These are phyloP conservation scores for Kregervanrija pseudodelftensis DNA, from an alignment of 805 yeast genomes.

Conservation along the genomic window DNA sequence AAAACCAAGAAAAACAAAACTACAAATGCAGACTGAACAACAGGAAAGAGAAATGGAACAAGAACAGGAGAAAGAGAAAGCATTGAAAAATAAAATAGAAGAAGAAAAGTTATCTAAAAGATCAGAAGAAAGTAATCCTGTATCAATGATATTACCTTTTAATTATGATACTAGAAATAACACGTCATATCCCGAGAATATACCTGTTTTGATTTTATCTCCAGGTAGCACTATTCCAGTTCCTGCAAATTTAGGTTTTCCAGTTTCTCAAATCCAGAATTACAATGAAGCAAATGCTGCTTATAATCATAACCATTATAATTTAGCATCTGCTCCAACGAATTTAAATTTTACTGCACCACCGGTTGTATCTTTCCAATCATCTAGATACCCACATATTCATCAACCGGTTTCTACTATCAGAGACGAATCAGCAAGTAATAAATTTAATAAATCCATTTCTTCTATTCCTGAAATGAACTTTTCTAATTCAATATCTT, in stretches of 20 bases:
- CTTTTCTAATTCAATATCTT: conserved; percentile 5
- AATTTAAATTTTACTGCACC: too few relatives aligned
- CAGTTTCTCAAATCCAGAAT: not conserved
- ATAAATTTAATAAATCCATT: too few relatives aligned
- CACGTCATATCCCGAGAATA: conserved; percentile 26
- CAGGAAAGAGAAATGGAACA: conserved; percentile 11
- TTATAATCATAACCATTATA: too few relatives aligned
- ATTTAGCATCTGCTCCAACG: too few relatives aligned
- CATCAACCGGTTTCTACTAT: too few relatives aligned
- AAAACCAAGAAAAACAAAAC: conserved; percentile 18
- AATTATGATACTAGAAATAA: conserved; percentile 26
- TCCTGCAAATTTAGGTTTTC: conserved; percentile 12
- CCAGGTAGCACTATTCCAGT: conserved; percentile 18
- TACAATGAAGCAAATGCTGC: too few relatives aligned
- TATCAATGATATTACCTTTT: conserved; percentile 21
- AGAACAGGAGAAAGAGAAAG: conserved; percentile 2
- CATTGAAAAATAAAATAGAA: not conserved
- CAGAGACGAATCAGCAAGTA: too few relatives aligned
- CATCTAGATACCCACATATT: too few relatives aligned
- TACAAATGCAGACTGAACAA: conserved; percentile 7
- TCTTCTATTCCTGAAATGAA: too few relatives aligned
- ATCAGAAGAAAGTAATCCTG: conserved; percentile 4
- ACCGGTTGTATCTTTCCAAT: too few relatives aligned
- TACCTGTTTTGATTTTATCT: conserved; percentile 23
- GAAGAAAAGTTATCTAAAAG: not conserved